phyloP scores from a whole-genome alignment of 2,329 filamentous ascomycete genomes.

The Neoascochyta sp. region DNA sequence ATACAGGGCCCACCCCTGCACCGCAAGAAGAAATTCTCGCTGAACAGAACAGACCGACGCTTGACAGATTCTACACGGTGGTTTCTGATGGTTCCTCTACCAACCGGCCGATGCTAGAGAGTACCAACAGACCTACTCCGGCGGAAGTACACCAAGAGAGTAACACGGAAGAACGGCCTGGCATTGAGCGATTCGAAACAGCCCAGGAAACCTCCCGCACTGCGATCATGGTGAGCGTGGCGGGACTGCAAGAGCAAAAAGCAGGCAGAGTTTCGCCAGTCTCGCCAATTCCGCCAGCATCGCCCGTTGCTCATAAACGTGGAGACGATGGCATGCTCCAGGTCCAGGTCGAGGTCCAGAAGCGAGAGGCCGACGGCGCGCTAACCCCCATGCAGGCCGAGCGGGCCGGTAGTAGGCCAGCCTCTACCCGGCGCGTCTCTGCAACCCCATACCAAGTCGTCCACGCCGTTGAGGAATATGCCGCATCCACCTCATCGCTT shows the following conservation, averaged over 20 bases:
- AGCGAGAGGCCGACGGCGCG: constrained; percentile 5
- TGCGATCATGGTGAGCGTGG: no score
- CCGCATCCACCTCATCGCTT: constrained; percentile 28
- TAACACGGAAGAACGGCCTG: constrained; percentile 8
- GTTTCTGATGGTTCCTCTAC: no score
- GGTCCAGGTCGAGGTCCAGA: constrained; percentile 1
- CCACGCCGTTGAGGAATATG: constrained; percentile 30
- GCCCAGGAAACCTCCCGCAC: constrained; percentile 6
- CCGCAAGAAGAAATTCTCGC: no score
- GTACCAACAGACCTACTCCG: no score
- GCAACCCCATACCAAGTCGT: constrained; percentile 27
- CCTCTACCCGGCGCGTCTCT: constrained; percentile 10
- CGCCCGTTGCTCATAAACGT: no score
- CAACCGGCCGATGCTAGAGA: no score
- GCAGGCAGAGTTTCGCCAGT: no score
- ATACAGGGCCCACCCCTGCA: no score
- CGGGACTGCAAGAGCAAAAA: no score
- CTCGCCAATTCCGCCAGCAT: no score
- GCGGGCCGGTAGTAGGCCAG: constrained; percentile 5
- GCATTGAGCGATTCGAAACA: constrained; percentile 10
- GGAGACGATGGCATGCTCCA: constrained; percentile 3
- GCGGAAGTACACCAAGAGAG: constrained; percentile 8
- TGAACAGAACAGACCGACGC: no score
- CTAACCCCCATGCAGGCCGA: constrained; percentile 5
- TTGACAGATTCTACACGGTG: no score